A percentile compares a stretch with the other conserved stretches of the same genome.
Evolutionary conservation across 2,329 filamentous ascomycete genomes (phyloP).

Genomic region (Thermoascus crustaceus): DNA sequence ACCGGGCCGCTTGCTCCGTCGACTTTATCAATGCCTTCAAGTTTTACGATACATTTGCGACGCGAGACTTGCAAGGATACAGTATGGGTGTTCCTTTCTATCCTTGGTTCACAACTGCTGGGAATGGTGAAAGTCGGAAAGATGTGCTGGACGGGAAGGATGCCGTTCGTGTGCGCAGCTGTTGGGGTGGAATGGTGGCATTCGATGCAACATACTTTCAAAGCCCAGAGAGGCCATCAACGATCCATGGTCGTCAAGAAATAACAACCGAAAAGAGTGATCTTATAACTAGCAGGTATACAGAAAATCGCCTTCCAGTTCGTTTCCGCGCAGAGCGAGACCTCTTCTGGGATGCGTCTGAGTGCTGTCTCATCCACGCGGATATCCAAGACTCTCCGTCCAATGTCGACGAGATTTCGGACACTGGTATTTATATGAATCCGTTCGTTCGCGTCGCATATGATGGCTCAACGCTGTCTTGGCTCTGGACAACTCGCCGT

Average conservation of each 20-base stretch:
- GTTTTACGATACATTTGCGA: slow-evolving; percentile 71
- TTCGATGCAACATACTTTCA: slow-evolving; percentile 42
- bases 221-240: slow-evolving; percentile 4
- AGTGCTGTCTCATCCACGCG: slow-evolving; percentile 54
- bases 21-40: slow-evolving; percentile 67
- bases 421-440: slow-evolving; percentile 63
- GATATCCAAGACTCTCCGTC: slow-evolving; percentile 35
- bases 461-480: slow-evolving; percentile 47
- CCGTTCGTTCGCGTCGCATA: slow-evolving; percentile 68
- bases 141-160: slow-evolving; percentile 53
- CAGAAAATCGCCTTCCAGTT: slow-evolving; percentile 34
- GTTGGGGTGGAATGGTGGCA: slow-evolving; percentile 67
- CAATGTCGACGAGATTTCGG: slow-evolving; percentile 25
- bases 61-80: slow-evolving; percentile 61
- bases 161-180: slow-evolving; percentile 61
- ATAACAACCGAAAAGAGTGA: background rate
- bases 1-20: slow-evolving; percentile 64
- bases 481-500: slow-evolving; percentile 52
- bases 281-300: too few relatives aligned
- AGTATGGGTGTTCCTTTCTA: slow-evolving; percentile 63
- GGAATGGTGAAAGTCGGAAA: slow-evolving; percentile 46
- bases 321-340: slow-evolving; percentile 54
- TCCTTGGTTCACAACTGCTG: slow-evolving; percentile 56
- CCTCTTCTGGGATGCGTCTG: slow-evolving; percentile 55
- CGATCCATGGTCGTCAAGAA: slow-evolving; percentile 10